Conservation (phyloP, 805 yeast genomes). For the Candida ponderosae region DNA sequence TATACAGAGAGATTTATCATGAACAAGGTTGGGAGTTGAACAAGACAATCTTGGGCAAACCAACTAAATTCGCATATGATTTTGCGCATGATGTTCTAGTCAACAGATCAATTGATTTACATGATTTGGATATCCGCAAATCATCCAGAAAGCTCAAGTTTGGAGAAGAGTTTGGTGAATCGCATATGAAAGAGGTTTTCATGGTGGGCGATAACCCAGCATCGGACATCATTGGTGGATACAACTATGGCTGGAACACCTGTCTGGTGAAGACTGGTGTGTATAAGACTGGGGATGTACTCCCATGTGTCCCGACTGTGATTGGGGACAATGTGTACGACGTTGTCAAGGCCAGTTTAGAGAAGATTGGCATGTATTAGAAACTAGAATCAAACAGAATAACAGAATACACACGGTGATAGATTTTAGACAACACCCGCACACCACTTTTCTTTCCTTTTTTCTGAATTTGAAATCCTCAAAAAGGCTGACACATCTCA, state of each 20-base stretch:
- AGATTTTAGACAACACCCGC: too few relatives aligned
- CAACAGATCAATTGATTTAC: slow-evolving; percentile 23
- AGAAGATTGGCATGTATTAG: background rate
- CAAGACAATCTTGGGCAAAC: slow-evolving; percentile 71
- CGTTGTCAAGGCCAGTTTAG: slow-evolving; percentile 33
- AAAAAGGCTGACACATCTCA: too few relatives aligned
- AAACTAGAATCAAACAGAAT: too few relatives aligned
- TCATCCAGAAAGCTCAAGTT: slow-evolving; percentile 3
- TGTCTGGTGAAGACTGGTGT: slow-evolving; percentile 86
- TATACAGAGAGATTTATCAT: slow-evolving; percentile 49
- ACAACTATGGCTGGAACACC: slow-evolving; percentile 81
- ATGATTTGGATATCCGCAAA: background rate
- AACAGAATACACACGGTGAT: too few relatives aligned
- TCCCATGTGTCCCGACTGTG: slow-evolving; percentile 38
- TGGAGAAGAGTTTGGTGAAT: slow-evolving; percentile 13
- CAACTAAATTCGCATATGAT: slow-evolving; percentile 70
- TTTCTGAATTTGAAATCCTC: too few relatives aligned
- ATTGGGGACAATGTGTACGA: slow-evolving; percentile 42
- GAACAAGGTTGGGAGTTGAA: slow-evolving; percentile 39
- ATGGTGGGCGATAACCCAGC: slow-evolving; percentile 99
- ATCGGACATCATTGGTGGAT: slow-evolving; percentile 87
- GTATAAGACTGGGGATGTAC: slow-evolving; percentile 47
- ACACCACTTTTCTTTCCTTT: too few relatives aligned
- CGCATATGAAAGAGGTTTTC: slow-evolving; percentile 57
- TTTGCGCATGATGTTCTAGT: slow-evolving; percentile 70